phyloP scores from a whole-genome alignment of 495 filamentous ascomycete species.

The Penicillium simplicissimum region DNA sequence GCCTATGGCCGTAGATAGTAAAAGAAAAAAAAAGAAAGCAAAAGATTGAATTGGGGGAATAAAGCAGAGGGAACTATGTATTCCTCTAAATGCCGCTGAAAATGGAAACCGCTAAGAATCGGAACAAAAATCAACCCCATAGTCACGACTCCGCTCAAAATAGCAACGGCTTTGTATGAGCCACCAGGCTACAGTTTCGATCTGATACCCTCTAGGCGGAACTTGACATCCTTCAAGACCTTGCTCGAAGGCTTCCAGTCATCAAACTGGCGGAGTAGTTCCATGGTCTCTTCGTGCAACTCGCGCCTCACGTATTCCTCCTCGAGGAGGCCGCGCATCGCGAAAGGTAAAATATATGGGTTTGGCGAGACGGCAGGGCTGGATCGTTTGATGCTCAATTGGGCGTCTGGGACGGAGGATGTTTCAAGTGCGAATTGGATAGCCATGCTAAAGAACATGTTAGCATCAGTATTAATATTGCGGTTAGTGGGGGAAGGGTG shows the following conservation, averaged over 20 bases:
- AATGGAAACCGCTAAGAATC: slow-evolving; percentile 8
- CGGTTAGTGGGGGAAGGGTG: neutral
- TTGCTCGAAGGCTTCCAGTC: slow-evolving; percentile 90
- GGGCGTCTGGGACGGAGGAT: slow-evolving; percentile 56
- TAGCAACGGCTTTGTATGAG: neutral
- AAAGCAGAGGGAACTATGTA: slow-evolving; percentile 8
- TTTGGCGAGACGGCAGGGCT: slow-evolving; percentile 58
- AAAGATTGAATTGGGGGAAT: slow-evolving; percentile 5
- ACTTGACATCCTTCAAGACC: slow-evolving; percentile 93
- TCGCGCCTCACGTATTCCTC: slow-evolving; percentile 88
- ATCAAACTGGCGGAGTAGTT: slow-evolving; percentile 85
- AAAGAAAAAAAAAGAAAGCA: neutral
- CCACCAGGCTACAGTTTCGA: slow-evolving; percentile 63
- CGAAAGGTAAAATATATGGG: slow-evolving; percentile 91
- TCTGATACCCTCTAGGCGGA: slow-evolving; percentile 86
- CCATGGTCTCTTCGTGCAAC: slow-evolving; percentile 70
- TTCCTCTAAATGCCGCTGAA: slow-evolving; percentile 16
- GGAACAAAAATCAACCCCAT: neutral
- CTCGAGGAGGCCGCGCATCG: slow-evolving; percentile 88
- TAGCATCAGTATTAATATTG: slow-evolving; percentile 12
- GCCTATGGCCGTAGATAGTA: neutral
- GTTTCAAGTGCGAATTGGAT: slow-evolving; percentile 86
- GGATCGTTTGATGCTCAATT: slow-evolving; percentile 53
- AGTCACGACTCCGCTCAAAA: neutral
- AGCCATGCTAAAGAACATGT: slow-evolving; percentile 59